Percentiles rank a stretch among this genome's conserved stretches.
Conservation (phyloP, 352 stramenopile genomes). For the Elongisporangium anandrum region DNA sequence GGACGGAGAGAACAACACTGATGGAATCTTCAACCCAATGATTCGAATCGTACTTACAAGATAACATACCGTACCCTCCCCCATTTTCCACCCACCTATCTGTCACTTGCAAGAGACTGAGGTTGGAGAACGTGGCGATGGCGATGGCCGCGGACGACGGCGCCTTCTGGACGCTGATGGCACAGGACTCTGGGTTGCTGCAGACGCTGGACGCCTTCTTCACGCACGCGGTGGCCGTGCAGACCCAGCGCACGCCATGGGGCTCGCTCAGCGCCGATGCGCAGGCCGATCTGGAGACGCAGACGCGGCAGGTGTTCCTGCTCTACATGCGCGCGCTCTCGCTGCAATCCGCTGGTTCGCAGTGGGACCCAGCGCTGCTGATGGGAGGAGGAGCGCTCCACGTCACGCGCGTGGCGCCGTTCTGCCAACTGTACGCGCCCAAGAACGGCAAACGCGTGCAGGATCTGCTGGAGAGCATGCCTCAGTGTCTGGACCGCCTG, state of each 20-base stretch:
- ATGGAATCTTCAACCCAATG: slow-evolving; percentile 1
- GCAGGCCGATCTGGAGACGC: slow-evolving; percentile 6
- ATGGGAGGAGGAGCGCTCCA: slow-evolving; percentile 37
- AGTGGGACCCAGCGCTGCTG: background rate
- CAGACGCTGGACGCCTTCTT: slow-evolving; percentile 31
- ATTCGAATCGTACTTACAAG: background rate
- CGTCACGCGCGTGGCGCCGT: slow-evolving; percentile 44
- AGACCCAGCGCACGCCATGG: slow-evolving; percentile 6
- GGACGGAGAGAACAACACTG: slow-evolving; percentile 1
- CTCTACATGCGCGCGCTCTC: slow-evolving; percentile 26
- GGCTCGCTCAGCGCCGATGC: background rate
- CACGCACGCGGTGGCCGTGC: slow-evolving; percentile 9
- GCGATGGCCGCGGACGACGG: slow-evolving; percentile 1
- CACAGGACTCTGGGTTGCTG: slow-evolving; percentile 8
- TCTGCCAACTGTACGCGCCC: slow-evolving; percentile 52
- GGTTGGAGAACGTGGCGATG: slow-evolving; percentile 2
- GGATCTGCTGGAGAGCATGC: slow-evolving; percentile 18
- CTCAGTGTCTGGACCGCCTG: slow-evolving; percentile 17
- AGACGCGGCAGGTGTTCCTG: slow-evolving; percentile 24
- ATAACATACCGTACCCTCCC: background rate
- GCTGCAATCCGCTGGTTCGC: background rate
- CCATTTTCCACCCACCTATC: background rate
- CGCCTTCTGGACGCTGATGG: background rate
- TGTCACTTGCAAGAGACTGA: background rate
- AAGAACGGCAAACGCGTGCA: slow-evolving; percentile 24